Base-by-base conservation (phyloP, 2,329 filamentous ascomycete genomes). In the Penicillium oxalicum region DNA sequence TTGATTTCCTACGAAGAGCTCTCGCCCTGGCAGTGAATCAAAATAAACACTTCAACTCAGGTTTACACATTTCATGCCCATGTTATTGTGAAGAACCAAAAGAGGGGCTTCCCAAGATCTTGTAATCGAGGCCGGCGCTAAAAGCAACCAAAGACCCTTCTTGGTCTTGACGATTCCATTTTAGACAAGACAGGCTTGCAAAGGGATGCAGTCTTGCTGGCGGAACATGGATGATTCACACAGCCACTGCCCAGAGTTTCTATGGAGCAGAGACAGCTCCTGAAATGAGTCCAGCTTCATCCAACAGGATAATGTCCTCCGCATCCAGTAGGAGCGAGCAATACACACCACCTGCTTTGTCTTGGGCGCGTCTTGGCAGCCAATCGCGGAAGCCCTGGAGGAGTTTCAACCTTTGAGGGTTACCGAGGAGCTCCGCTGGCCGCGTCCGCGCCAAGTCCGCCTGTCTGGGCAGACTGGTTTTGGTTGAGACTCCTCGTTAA, bases 281-380 rank as follows among this genome's bases (percentile, higher is more conserved):
- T 47, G 48, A 47, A 44, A 40, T 37, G 18, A 39, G 27, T 27
- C n/a, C 27, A 45, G 26, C 24, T 7, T 18, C 9, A 25, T 32
- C 24, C 11, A 9, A 12, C 28, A 36, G 25, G 8, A 12, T 27
- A 36, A 13, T 33, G 34, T 32, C 7, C 11, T 32, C 29, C 8
- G 29, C 29, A 8, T 32, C 27, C 35, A 38, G 9, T 32, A 32
- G n/a, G 9, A 24, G 36, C 11, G 51, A 45, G 25, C 11, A 44
- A 44, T 34, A 32, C 29, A 32, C 29, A 11, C 11, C 41, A 37
- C 34, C 38, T 35, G 43, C 13, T 38, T 47, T 25, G 28, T 27
- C 51, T 51, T 56, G 41, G 45, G 49, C 37, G 26, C 9, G 29
- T 12, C 48, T 50, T 51, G 48, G 49, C 48, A 42, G 9, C 12